Base-by-base conservation (phyloP, 345 rosid genomes). In the Hibiscus tridactylites region DNA sequence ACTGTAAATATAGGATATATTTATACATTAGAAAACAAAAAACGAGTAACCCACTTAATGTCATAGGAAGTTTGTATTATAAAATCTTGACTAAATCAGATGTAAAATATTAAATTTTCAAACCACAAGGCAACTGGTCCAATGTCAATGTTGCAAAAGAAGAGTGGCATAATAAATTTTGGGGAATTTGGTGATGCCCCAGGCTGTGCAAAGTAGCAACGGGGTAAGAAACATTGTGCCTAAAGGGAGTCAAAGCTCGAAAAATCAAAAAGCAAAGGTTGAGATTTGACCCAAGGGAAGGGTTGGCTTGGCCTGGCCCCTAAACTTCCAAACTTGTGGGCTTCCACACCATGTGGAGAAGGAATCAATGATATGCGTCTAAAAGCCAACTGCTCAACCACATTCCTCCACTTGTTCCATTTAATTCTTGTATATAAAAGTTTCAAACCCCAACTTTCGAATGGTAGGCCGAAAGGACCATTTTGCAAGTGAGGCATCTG, bases 331-430 rank as follows among this genome's bases (percentile, higher is more conserved):
- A 70, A 70, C 56, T 42, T 17, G 39, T 53, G 56, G 74, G 74
- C 26, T 54, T 75, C 73, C 71, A 52, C 70, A 13, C 42, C 71
- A 28, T 67, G 71, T 66, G 39, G 71, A 66, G 39, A 66, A 9
- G 10, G 72, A 42, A 42, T 42, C 46, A 8, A 9, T 42, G 11
- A 9, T 42, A 42, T 42, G 46, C 2, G 46, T 19, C 16, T 5
- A 44, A 6, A 9, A 49, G 4, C 21, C 37, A 6, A 26, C 46
- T 9, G 44, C 17, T 9, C 46, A 1, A 12, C 3, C 46, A 2
- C 16, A 9, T 49, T 29, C 46, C 39, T 16, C 11, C 24, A 1
- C 13, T 24, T 24, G 1, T 56, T 56, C 21, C 29, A 2, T 56
- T 21, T 19, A 17, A n/a, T 54, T 8, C 0, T 21, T 24, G 33